Evolutionary conservation across 192 early-diverging fungal species (phyloP).

Genomic region (Coemansia javaensis): DNA sequence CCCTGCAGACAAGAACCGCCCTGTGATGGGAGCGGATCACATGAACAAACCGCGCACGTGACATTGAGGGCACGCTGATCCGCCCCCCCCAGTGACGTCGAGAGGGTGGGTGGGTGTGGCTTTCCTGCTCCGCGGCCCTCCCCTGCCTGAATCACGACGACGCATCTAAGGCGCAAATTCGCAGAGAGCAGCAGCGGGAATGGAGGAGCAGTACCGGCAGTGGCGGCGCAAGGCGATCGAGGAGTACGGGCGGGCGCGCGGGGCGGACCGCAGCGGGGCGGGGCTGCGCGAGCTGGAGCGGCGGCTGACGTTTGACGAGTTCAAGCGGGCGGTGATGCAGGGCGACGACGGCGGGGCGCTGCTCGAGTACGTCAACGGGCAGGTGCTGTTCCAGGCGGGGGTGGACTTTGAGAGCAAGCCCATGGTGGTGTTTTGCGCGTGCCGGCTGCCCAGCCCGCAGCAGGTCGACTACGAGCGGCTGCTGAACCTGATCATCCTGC

Average conservation of each 20-base stretch:
- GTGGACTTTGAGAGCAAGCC: slow-evolving; percentile 80
- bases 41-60: too few relatives aligned
- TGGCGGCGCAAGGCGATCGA: slow-evolving; percentile 28
- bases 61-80: too few relatives aligned
- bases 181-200: too few relatives aligned
- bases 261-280: background rate
- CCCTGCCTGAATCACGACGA: too few relatives aligned
- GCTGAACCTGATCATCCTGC: slow-evolving; percentile 57
- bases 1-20: too few relatives aligned
- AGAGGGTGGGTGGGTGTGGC: too few relatives aligned
- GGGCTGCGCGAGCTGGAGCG: background rate
- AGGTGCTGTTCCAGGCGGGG: slow-evolving; percentile 54
- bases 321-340: slow-evolving; percentile 32
- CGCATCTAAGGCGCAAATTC: too few relatives aligned
- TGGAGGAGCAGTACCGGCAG: slow-evolving; percentile 41
- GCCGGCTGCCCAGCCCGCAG: slow-evolving; percentile 71
- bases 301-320: slow-evolving; percentile 19
- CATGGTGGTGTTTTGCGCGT: slow-evolving; percentile 77
- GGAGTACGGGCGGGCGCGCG: slow-evolving; percentile 1
- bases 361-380: slow-evolving; percentile 37
- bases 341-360: slow-evolving; percentile 38
- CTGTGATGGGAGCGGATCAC: too few relatives aligned
- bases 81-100: too few relatives aligned
- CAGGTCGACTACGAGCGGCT: slow-evolving; percentile 75
- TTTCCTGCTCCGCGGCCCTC: too few relatives aligned